These are phyloP conservation scores for Reutealis trisperma DNA, from an alignment of 345 rosid species.

Conservation along the genomic window DNA sequence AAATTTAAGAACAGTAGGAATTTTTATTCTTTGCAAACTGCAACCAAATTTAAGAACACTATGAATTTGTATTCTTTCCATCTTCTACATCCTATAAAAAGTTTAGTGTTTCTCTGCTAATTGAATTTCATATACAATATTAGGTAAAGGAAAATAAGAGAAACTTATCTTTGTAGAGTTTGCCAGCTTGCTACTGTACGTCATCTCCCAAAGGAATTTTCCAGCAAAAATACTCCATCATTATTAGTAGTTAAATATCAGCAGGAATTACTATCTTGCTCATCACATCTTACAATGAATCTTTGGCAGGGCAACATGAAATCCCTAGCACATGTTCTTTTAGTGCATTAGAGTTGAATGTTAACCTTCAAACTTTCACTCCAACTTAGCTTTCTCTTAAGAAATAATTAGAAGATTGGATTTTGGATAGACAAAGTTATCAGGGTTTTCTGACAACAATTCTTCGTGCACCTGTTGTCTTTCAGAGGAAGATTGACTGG, in stretches of 20 bases:
- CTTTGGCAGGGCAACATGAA: slow-evolving; percentile 9
- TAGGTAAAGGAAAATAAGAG: not conserved
- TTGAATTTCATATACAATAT: too few relatives aligned
- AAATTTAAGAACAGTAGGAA: too few relatives aligned
- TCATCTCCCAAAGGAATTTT: not conserved
- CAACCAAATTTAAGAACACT: too few relatives aligned
- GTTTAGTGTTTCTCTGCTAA: not conserved
- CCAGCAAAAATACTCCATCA: not conserved
- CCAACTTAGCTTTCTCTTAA: slow-evolving; percentile 25
- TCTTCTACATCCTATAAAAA: not conserved
- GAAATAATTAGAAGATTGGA: slow-evolving; percentile 15
- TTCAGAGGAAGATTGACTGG: slow-evolving; percentile 14
- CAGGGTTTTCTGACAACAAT: slow-evolving; percentile 15
- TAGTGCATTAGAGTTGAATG: not conserved
- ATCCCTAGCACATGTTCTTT: not conserved
- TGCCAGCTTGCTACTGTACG: not conserved
- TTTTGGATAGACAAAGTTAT: slow-evolving; percentile 11
- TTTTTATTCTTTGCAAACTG: too few relatives aligned
- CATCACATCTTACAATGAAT: not conserved
- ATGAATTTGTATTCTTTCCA: too few relatives aligned
- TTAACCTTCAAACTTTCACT: not conserved
- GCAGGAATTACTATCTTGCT: not conserved
- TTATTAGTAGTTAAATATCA: not conserved
- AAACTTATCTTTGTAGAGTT: not conserved
- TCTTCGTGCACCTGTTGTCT: slow-evolving; percentile 9